phyloP scores from a whole-genome alignment of 805 yeast genomes.

The Saccharomycopsis fibuligera region DNA sequence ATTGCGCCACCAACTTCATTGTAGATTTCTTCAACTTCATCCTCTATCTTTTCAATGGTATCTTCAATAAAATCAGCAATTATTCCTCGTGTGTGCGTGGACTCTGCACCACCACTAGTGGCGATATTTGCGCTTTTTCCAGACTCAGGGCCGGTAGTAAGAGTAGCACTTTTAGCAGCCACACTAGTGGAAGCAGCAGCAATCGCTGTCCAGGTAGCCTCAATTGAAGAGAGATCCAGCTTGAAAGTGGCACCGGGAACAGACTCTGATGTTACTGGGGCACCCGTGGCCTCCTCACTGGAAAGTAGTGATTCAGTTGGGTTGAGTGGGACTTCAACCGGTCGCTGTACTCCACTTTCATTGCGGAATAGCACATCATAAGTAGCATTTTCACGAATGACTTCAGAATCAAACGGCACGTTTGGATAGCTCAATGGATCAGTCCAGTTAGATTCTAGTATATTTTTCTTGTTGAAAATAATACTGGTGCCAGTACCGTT shows the following conservation, averaged over 20 bases:
- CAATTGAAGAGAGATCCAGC: not conserved
- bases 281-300: conserved; percentile 1
- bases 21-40: conserved; percentile 24
- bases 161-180: too few species aligned
- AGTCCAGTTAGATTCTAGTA: conserved; percentile 39
- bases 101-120: too few species aligned
- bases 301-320: conserved; percentile 7
- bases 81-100: too few species aligned
- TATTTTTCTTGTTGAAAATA: conserved; percentile 26
- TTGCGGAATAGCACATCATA: conserved; percentile 11
- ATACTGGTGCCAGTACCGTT: conserved; percentile 41
- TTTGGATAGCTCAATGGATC: conserved; percentile 45
- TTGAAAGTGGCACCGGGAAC: conserved; percentile 7
- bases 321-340: conserved; percentile 1
- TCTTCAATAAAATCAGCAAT: conserved; percentile 8
- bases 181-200: too few species aligned
- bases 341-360: not conserved
- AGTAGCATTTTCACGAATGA: conserved; percentile 36
- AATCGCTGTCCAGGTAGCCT: not conserved
- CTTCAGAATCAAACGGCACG: conserved; percentile 39
- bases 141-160: too few species aligned
- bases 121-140: too few species aligned
- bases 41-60: conserved; percentile 14
- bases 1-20: too few species aligned
- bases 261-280: conserved; percentile 8